Evolutionary conservation across 495 filamentous ascomycete genomes (phyloP).

Genomic region (Trichoderma gamsii): DNA sequence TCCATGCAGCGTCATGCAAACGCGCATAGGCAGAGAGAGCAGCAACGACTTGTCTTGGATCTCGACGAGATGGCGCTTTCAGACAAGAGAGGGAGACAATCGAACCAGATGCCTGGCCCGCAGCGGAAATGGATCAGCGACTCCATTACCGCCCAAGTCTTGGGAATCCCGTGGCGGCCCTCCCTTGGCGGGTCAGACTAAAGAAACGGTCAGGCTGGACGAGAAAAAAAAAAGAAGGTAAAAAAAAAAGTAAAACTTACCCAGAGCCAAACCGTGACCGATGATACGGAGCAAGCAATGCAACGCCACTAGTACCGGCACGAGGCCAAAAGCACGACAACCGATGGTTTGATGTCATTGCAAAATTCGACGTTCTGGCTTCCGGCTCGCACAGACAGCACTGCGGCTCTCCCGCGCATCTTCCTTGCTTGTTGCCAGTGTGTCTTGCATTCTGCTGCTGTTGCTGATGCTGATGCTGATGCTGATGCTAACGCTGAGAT

Average conservation of each 20-base stretch:
- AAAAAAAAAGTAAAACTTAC: background rate
- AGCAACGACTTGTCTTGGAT: background rate
- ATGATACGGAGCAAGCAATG: background rate
- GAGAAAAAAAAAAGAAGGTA: too few species aligned
- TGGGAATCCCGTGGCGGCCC: too few species aligned
- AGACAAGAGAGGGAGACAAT: too few species aligned
- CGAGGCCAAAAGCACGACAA: conserved; percentile 6
- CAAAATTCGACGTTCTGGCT: background rate
- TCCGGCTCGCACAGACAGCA: background rate
- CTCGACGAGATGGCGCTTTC: too few species aligned
- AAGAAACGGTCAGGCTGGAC: too few species aligned
- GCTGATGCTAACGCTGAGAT: background rate
- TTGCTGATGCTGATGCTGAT: background rate
- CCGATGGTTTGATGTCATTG: conserved; percentile 3
- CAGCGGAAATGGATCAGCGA: too few species aligned
- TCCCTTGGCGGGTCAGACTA: too few species aligned
- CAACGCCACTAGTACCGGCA: background rate
- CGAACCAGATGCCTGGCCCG: too few species aligned
- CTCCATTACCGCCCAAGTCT: too few species aligned
- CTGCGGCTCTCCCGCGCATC: background rate
- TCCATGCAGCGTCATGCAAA: background rate
- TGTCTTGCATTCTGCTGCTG: background rate
- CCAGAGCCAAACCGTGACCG: background rate
- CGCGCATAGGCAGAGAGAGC: background rate
- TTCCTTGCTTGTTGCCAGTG: background rate